Percentiles rank a stretch among this genome's conserved stretches.
Conservation (phyloP, 1,284 basidiomycete species). For the Cryptococcus amylolentus region DNA sequence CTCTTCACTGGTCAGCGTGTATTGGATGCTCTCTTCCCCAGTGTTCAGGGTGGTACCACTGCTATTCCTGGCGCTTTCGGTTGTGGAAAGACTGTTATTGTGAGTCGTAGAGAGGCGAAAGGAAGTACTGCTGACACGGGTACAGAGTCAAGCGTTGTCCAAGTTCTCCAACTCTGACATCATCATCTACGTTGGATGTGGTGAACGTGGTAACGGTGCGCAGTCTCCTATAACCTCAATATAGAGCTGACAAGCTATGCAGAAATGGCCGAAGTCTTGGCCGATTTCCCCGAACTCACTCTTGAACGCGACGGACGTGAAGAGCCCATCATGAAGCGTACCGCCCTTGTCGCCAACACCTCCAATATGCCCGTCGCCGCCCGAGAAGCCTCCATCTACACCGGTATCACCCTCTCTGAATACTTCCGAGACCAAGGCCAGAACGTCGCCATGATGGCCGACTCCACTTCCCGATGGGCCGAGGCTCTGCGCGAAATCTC, state of each 20-base stretch:
- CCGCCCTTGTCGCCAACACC: constrained; percentile 97
- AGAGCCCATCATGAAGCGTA: constrained; percentile 99
- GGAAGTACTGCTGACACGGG: no score
- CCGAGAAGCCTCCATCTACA: constrained; percentile 99
- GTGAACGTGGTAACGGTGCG: constrained; percentile 85
- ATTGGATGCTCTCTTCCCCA: constrained; percentile 96
- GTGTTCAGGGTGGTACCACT: constrained; percentile 98
- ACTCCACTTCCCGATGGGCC: constrained; percentile 99
- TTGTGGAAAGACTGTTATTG: constrained; percentile 93
- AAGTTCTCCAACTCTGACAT: constrained; percentile 99
- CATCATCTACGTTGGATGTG: constrained; percentile 98
- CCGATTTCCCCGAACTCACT: constrained; percentile 93
- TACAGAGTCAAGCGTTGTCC: constrained; percentile 72
- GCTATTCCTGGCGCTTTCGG: constrained; percentile 99
- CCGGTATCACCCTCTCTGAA: constrained; percentile 97
- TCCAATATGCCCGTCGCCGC: constrained; percentile 99
- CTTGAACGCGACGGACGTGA: constrained; percentile 85
- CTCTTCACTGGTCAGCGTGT: constrained; percentile 96
- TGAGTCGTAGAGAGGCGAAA: constrained; percentile 48
- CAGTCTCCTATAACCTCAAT: background rate
- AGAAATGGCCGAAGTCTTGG: constrained; percentile 95
- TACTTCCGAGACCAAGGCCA: constrained; percentile 99
- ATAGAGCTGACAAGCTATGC: constrained; percentile 14
- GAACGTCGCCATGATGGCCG: constrained; percentile 99
- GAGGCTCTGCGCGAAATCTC: constrained; percentile 99